Conservation (phyloP, 768 basidiomycete genomes). For the Phaeotremella fagi region DNA sequence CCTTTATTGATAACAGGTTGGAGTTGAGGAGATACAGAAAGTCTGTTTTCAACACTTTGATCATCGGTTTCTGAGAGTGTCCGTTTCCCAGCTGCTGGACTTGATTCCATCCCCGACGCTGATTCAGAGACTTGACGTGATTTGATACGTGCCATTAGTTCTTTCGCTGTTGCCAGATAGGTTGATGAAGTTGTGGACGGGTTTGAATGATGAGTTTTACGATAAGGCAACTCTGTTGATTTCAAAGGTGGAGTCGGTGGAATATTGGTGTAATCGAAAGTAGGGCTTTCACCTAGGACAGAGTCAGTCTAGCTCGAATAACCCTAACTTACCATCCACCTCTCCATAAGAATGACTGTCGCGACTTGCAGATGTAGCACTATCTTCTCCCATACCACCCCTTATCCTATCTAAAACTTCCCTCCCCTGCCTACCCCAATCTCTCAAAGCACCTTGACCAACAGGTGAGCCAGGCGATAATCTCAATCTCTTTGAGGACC, state of each 20-base stretch:
- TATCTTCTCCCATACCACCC: constrained; percentile 25
- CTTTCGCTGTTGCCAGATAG: constrained; percentile 73
- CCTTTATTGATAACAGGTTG: background rate
- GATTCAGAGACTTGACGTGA: constrained; percentile 34
- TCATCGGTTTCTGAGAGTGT: constrained; percentile 26
- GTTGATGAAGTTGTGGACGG: constrained; percentile 41
- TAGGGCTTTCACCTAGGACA: constrained; percentile 9
- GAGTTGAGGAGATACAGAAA: background rate
- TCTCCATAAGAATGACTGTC: background rate
- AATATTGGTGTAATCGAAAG: constrained; percentile 20
- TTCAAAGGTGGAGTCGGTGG: constrained; percentile 32
- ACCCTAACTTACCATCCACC: background rate
- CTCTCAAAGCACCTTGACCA: constrained; percentile 10
- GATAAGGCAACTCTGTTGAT: constrained; percentile 1
- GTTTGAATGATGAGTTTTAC: constrained; percentile 34
- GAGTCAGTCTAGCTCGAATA: constrained; percentile 2
- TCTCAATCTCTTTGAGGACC: constrained; percentile 30
- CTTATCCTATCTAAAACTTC: constrained; percentile 43
- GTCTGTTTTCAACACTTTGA: background rate
- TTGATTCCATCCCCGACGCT: constrained; percentile 28
- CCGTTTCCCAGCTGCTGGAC: constrained; percentile 15
- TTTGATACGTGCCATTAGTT: constrained; percentile 79
- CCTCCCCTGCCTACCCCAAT: constrained; percentile 44
- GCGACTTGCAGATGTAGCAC: constrained; percentile 30
- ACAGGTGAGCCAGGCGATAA: constrained; percentile 28